A percentile compares a stretch with the other conserved stretches of the same genome.
Evolutionary conservation across 495 filamentous ascomycete genomes (phyloP).

Genomic region (Penicillium roqueforti): DNA sequence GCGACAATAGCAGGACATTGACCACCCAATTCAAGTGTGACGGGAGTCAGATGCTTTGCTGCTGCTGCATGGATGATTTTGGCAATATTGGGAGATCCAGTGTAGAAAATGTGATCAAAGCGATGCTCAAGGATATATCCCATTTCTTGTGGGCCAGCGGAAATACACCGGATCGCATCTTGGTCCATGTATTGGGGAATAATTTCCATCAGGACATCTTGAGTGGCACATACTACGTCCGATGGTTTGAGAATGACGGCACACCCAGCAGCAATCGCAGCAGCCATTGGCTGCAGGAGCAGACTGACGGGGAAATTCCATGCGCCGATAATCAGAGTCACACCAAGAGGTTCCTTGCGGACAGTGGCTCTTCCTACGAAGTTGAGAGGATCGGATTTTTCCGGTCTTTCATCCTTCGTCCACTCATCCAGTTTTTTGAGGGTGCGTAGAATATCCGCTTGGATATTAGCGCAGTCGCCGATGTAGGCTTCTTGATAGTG

Average conservation of each 20-base stretch:
- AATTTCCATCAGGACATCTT: conserved; percentile 69
- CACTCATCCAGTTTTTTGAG: conserved; percentile 68
- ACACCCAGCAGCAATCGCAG: conserved; percentile 83
- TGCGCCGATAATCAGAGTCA: conserved; percentile 77
- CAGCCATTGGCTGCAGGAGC: conserved; percentile 67
- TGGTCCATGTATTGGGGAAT: conserved; percentile 66
- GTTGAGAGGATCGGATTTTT: conserved; percentile 57
- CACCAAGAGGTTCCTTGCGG: conserved; percentile 77
- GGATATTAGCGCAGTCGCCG: conserved; percentile 59
- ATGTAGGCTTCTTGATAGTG: conserved; percentile 59
- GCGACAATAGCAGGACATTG: conserved; percentile 81
- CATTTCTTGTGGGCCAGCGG: conserved; percentile 71
- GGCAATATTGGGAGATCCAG: conserved; percentile 66
- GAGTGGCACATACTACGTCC: conserved; percentile 63
- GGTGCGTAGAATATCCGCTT: conserved; percentile 67
- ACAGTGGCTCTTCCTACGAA: conserved; percentile 60
- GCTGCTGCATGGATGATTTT: conserved; percentile 81
- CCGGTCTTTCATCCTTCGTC: conserved; percentile 65
- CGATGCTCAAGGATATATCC: conserved; percentile 70
- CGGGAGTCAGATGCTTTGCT: conserved; percentile 82
- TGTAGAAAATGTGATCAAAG: conserved; percentile 94
- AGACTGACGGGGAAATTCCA: conserved; percentile 86
- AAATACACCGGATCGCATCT: conserved; percentile 62
- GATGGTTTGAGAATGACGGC: conserved; percentile 80
- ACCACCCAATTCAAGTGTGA: conserved; percentile 79